Percentiles rank a stretch among this genome's conserved stretches.
These are phyloP conservation scores for Penicillium sp. DNA, from an alignment of 2,329 filamentous ascomycete genomes.

Conservation along the genomic window DNA sequence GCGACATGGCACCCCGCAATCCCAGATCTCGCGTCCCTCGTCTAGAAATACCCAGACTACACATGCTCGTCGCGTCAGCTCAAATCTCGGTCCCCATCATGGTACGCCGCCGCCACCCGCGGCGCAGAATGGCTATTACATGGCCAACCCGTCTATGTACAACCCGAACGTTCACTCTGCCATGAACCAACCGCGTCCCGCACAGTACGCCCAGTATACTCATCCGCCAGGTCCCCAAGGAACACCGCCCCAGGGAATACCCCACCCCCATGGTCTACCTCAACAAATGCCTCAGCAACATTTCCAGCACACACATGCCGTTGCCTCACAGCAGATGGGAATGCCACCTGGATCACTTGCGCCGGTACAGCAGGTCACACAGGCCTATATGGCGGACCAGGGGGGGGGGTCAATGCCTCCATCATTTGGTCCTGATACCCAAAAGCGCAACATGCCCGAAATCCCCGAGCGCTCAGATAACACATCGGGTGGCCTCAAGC, in stretches of 20 bases:
- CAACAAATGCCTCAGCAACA: conserved; percentile 34
- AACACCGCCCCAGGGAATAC: conserved; percentile 26
- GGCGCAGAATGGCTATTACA: conserved; percentile 71
- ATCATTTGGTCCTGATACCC: conserved; percentile 61
- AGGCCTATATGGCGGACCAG: conserved; percentile 74
- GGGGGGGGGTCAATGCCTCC: conserved; percentile 71
- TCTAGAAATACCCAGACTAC: conserved; percentile 61
- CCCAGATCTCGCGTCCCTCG: conserved; percentile 71
- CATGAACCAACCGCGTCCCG: conserved; percentile 49
- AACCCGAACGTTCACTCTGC: conserved; percentile 59
- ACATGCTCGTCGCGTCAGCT: conserved; percentile 71
- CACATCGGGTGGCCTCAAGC: conserved; percentile 41
- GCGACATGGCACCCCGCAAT: conserved; percentile 79
- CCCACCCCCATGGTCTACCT: conserved; percentile 25
- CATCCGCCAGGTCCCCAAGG: conserved; percentile 43
- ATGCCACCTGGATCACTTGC: conserved; percentile 41
- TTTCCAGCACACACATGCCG: conserved; percentile 34
- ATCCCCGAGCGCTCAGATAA: conserved; percentile 60
- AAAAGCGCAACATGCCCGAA: conserved; percentile 36
- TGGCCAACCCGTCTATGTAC: conserved; percentile 83
- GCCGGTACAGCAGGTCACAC: conserved; percentile 56
- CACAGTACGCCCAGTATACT: conserved; percentile 41
- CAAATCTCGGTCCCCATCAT: conserved; percentile 68
- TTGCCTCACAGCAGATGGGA: conserved; percentile 28
- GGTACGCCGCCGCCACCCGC: conserved; percentile 57